phyloP scores from a whole-genome alignment of 2,329 filamentous ascomycete genomes.

The Aotearoamyces nothofagi region DNA sequence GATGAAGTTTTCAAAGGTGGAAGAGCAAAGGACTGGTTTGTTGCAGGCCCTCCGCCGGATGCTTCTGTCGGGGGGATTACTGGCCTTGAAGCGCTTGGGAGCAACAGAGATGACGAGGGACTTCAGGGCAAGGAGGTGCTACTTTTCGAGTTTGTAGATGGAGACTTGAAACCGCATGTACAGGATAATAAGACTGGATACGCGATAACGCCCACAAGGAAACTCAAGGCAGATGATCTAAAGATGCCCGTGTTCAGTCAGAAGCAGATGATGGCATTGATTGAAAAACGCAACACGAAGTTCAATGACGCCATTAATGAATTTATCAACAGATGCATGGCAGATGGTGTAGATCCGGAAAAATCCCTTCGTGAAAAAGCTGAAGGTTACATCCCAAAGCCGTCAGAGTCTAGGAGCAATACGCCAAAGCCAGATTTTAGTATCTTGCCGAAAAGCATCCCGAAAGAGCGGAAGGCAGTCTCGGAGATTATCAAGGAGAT shows the following conservation, averaged over 20 bases:
- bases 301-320: constrained; percentile 63
- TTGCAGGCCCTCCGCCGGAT: constrained; percentile 34
- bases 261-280: constrained; percentile 77
- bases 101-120: constrained; percentile 12
- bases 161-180: constrained; percentile 73
- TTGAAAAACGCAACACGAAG: constrained; percentile 78
- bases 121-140: constrained; percentile 50
- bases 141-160: constrained; percentile 86
- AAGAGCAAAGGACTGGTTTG: constrained; percentile 32
- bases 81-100: constrained; percentile 27
- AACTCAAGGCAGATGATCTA: constrained; percentile 60
- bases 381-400: constrained; percentile 45
- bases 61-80: constrained; percentile 40
- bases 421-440: constrained; percentile 21
- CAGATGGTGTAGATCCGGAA: constrained; percentile 51
- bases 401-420: constrained; percentile 27
- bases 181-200: constrained; percentile 58
- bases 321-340: constrained; percentile 62
- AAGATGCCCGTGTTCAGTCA: constrained; percentile 90
- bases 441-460: constrained; percentile 55
- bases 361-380: constrained; percentile 42
- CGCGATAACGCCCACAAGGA: constrained; percentile 49
- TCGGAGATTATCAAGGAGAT: constrained; percentile 77
- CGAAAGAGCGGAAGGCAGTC: constrained; percentile 64
- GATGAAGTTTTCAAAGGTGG: constrained; percentile 49